Evolutionary conservation across 768 basidiomycete genomes (phyloP).

Genomic region (Dacryopinax primogenitus): DNA sequence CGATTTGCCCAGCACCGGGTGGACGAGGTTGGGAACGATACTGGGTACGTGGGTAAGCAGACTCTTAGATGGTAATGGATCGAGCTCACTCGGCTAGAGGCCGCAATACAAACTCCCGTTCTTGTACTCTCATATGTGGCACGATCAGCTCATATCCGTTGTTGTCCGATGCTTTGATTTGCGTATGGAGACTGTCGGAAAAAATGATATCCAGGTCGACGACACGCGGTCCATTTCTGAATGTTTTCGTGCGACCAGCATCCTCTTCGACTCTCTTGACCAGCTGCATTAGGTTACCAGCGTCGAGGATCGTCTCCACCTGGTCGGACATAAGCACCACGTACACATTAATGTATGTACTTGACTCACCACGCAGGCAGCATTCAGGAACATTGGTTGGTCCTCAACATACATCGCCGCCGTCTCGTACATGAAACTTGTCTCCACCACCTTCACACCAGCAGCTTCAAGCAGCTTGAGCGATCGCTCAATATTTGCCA

Average conservation of each 20-base stretch:
- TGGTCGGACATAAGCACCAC: constrained; percentile 23
- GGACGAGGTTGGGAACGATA: constrained; percentile 61
- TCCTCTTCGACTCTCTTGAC: constrained; percentile 59
- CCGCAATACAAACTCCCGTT: constrained; percentile 84
- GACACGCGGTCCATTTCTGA: constrained; percentile 75
- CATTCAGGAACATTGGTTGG: constrained; percentile 80
- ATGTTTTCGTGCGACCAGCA: constrained; percentile 67
- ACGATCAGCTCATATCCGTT: constrained; percentile 55
- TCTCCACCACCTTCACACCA: constrained; percentile 43
- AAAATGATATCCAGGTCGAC: constrained; percentile 81
- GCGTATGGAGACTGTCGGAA: constrained; percentile 48
- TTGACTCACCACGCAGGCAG: constrained; percentile 68
- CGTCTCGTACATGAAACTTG: constrained; percentile 86
- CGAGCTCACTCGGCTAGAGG: constrained; percentile 71
- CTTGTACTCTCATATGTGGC: constrained; percentile 68
- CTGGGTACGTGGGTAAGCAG: constrained; percentile 30
- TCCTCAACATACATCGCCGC: constrained; percentile 91
- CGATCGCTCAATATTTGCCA: constrained; percentile 67
- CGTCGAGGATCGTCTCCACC: constrained; percentile 62
- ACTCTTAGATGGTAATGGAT: neutral
- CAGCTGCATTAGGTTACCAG: constrained; percentile 43
- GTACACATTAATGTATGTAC: neutral
- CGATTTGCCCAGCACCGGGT: constrained; percentile 44
- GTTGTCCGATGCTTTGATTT: constrained; percentile 29
- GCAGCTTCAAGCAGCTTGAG: constrained; percentile 55